Conservation (phyloP, 345 rosid genomes). For the Eucalyptus fibrosa region DNA sequence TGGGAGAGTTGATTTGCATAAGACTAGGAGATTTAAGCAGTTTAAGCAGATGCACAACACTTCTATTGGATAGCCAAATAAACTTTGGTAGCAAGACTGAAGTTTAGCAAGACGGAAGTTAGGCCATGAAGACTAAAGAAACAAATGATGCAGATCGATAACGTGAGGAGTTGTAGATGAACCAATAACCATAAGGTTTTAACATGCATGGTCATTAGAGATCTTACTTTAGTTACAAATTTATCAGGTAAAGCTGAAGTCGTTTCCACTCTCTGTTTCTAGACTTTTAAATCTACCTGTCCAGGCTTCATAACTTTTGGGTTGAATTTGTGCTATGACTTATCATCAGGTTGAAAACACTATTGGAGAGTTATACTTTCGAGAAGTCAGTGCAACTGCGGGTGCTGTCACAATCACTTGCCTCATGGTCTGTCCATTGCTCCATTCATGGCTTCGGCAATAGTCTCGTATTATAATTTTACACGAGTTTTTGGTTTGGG, state of each 20-base stretch:
- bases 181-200: not conserved
- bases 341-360: slow-evolving; percentile 45
- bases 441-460: not conserved
- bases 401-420: slow-evolving; percentile 86
- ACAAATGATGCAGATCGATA: not conserved
- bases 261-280: not conserved
- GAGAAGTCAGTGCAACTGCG: slow-evolving; percentile 65
- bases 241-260: not conserved
- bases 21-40: not conserved
- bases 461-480: not conserved
- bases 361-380: slow-evolving; percentile 37
- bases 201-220: not conserved
- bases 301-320: not conserved
- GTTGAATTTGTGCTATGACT: not conserved
- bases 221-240: not conserved
- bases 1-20: not conserved
- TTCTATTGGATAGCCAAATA: not conserved
- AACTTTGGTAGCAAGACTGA: not conserved
- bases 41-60: not conserved
- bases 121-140: not conserved
- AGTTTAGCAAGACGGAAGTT: not conserved
- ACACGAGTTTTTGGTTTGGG: not conserved
- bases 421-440: slow-evolving; percentile 59
- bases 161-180: not conserved
- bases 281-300: not conserved